These are phyloP conservation scores for Babesia divergens DNA, from an alignment of 169 alveolate species.

Conservation along the genomic window DNA sequence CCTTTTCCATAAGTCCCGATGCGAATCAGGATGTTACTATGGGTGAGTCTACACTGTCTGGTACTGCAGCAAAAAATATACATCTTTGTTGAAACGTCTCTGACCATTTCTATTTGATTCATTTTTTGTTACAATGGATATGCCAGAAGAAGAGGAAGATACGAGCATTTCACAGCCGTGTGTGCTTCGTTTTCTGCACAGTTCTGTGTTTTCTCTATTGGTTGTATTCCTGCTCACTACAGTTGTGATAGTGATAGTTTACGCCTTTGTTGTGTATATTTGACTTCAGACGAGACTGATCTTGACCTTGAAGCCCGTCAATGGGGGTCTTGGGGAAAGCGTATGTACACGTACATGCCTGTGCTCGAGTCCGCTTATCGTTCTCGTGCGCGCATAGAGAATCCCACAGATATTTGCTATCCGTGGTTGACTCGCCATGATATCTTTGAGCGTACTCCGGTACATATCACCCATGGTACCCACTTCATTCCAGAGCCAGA, in stretches of 20 bases:
- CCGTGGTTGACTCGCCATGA: slow-evolving; percentile 53
- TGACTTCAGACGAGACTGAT: slow-evolving; percentile 70
- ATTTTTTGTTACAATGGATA: not conserved
- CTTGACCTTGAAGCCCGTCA: slow-evolving; percentile 73
- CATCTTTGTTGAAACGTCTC: not conserved
- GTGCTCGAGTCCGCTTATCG: slow-evolving; percentile 34
- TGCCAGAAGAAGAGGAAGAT: not conserved
- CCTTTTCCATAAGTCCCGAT: slow-evolving; percentile 69
- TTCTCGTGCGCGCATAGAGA: slow-evolving; percentile 20
- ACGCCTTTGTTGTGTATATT: not conserved
- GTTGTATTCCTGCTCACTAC: not conserved
- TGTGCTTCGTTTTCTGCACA: not conserved
- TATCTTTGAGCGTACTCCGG: slow-evolving; percentile 46
- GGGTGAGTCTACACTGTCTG: slow-evolving; percentile 15
- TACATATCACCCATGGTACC: slow-evolving; percentile 27
- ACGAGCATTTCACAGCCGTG: not conserved
- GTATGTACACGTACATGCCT: slow-evolving; percentile 33
- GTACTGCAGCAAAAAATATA: not conserved
- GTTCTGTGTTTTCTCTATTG: slow-evolving; percentile 3
- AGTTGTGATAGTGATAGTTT: not conserved
- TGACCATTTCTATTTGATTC: not conserved
- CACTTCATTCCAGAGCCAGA: slow-evolving; percentile 67
- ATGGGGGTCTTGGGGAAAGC: slow-evolving; percentile 79
- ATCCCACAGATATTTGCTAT: slow-evolving; percentile 50
- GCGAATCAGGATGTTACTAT: slow-evolving; percentile 66